phyloP scores from a whole-genome alignment of 1,284 basidiomycete genomes.

The Ustilago lituana region DNA sequence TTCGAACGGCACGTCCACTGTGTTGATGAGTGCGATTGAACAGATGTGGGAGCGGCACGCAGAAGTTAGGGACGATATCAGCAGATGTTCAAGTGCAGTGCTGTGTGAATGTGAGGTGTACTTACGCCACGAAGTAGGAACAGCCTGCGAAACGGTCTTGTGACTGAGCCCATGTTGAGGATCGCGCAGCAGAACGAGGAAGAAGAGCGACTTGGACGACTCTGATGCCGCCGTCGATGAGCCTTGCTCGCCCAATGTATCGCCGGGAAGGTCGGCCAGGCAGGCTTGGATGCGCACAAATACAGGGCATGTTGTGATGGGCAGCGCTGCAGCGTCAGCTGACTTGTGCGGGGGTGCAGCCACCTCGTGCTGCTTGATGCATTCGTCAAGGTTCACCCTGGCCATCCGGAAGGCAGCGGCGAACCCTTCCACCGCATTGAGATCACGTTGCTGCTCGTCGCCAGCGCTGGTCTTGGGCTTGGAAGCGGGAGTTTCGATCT shows the following conservation, averaged over 20 bases:
- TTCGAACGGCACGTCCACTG: slow-evolving; percentile 60
- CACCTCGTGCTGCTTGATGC: slow-evolving; percentile 79
- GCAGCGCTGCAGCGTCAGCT: slow-evolving; percentile 65
- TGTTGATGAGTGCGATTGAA: neutral
- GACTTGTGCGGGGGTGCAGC: slow-evolving; percentile 20
- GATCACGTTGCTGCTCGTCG: slow-evolving; percentile 70
- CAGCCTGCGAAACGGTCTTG: slow-evolving; percentile 58
- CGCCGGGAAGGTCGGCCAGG: slow-evolving; percentile 43
- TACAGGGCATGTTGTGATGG: slow-evolving; percentile 87
- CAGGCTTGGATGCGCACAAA: slow-evolving; percentile 90
- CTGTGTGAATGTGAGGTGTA: slow-evolving; percentile 7
- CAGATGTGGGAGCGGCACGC: too few relatives aligned
- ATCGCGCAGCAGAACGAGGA: slow-evolving; percentile 59
- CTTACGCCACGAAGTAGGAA: slow-evolving; percentile 63
- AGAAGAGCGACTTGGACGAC: slow-evolving; percentile 52
- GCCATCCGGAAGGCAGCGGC: slow-evolving; percentile 83
- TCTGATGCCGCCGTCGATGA: slow-evolving; percentile 7
- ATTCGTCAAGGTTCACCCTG: slow-evolving; percentile 76
- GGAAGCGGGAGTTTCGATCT: slow-evolving; percentile 23
- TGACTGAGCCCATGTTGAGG: slow-evolving; percentile 60
- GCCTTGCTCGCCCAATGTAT: neutral
- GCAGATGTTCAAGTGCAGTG: neutral
- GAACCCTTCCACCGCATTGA: slow-evolving; percentile 85
- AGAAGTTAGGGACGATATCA: slow-evolving; percentile 3
- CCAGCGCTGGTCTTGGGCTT: slow-evolving; percentile 28